A percentile compares a stretch with the other conserved stretches of the same genome.
Evolutionary conservation across 2,329 filamentous ascomycete genomes (phyloP).

Genomic region (Arachnopeziza araneosa): DNA sequence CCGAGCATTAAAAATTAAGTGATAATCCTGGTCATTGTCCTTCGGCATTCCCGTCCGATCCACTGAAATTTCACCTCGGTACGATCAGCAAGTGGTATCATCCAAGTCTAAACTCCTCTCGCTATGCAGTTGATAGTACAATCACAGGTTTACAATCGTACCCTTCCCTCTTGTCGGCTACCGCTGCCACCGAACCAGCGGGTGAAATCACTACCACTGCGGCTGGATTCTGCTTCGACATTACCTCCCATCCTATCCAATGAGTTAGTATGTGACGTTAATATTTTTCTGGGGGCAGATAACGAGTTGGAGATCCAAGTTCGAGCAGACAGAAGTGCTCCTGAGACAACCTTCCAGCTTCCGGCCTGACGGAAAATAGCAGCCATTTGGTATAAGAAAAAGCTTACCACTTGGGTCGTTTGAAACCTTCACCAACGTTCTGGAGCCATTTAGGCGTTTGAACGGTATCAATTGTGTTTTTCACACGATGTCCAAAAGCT

Average conservation of each 20-base stretch:
- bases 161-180: slow-evolving; percentile 33
- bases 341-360: no score
- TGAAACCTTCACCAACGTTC: slow-evolving; percentile 63
- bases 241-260: slow-evolving; percentile 51
- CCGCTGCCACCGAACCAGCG: slow-evolving; percentile 53
- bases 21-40: not conserved
- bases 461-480: slow-evolving; percentile 84
- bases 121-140: slow-evolving; percentile 22
- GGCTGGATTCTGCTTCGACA: slow-evolving; percentile 39
- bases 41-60: not conserved
- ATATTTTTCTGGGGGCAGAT: no score
- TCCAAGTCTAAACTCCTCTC: slow-evolving; percentile 18
- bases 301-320: no score
- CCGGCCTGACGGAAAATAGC: no score
- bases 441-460: slow-evolving; percentile 79
- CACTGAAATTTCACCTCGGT: not conserved
- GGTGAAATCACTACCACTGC: slow-evolving; percentile 40
- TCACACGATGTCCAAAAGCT: slow-evolving; percentile 76
- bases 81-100: not conserved
- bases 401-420: slow-evolving; percentile 64
- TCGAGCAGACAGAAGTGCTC: no score
- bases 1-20: no score
- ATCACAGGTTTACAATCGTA: slow-evolving; percentile 24
- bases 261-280: no score
- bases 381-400: no score